These are phyloP conservation scores for Fusarium tricinctum DNA, from an alignment of 2,329 filamentous ascomycete species.

Conservation along the genomic window DNA sequence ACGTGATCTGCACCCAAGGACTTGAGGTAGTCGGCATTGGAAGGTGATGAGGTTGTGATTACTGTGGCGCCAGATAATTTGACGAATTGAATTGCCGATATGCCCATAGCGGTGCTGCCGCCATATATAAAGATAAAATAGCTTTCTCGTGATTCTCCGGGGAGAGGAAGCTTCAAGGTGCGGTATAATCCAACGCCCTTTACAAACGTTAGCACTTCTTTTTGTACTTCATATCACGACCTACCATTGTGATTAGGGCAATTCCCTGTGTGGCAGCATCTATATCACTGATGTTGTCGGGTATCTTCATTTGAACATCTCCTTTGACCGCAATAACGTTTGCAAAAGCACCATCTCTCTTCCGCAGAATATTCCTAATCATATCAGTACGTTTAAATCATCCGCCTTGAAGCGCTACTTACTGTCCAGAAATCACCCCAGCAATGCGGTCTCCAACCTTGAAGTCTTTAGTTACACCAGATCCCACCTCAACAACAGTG, in stretches of 20 bases:
- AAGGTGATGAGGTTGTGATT: conserved; percentile 56
- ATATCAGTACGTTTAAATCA: not conserved
- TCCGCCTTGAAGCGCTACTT: not conserved
- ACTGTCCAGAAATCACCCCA: conserved; percentile 23
- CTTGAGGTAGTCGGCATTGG: conserved; percentile 52
- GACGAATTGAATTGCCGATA: conserved; percentile 62
- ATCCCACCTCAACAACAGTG: conserved; percentile 61
- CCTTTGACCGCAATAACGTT: conserved; percentile 57
- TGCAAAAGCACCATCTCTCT: conserved; percentile 56
- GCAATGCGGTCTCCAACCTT: conserved; percentile 62
- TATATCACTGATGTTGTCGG: conserved; percentile 55
- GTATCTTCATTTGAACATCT: conserved; percentile 59
- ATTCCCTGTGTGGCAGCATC: conserved; percentile 63
- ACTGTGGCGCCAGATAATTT: conserved; percentile 55
- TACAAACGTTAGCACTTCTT: too few relatives aligned
- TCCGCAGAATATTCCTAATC: not conserved
- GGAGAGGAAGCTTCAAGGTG: conserved; percentile 60
- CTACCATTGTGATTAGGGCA: conserved; percentile 55
- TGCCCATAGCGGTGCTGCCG: conserved; percentile 67
- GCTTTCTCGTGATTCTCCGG: conserved; percentile 55
- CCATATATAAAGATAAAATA: conserved; percentile 60
- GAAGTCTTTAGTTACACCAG: conserved; percentile 54
- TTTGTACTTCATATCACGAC: too few relatives aligned
- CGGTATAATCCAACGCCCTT: conserved; percentile 63
- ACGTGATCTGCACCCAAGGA: conserved; percentile 59